These are phyloP conservation scores for Sergeia podlipaevii DNA, from an alignment of 208 protist species.

Conservation along the genomic window DNA sequence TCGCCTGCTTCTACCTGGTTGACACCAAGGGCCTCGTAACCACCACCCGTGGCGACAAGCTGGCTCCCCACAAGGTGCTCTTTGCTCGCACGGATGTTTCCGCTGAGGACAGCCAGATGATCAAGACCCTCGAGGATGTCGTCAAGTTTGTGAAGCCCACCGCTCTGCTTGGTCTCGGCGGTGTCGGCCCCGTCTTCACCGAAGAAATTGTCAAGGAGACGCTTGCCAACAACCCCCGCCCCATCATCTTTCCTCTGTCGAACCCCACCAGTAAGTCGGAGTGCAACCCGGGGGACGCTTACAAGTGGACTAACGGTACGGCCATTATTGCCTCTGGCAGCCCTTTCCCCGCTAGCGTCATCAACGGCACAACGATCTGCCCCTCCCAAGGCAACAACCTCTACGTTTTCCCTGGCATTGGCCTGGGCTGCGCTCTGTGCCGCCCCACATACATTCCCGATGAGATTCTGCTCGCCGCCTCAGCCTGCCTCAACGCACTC, in stretches of 20 bases:
- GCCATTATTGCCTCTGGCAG: conserved; percentile 95
- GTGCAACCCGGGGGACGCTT: conserved; percentile 91
- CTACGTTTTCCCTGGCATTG: conserved; percentile 95
- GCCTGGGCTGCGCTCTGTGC: conserved; percentile 80
- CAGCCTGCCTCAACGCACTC: conserved; percentile 61
- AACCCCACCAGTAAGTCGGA: conserved; percentile 92
- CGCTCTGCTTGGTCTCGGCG: conserved; percentile 93
- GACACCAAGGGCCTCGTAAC: conserved; percentile 92
- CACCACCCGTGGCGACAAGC: conserved; percentile 73
- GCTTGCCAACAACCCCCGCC: conserved; percentile 67
- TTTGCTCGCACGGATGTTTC: conserved; percentile 84
- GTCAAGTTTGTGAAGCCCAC: conserved; percentile 94
- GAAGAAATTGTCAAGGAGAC: conserved; percentile 88
- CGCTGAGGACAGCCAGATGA: conserved; percentile 49
- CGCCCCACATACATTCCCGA: conserved; percentile 84
- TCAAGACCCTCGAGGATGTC: conserved; percentile 56
- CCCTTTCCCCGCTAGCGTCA: conserved; percentile 91
- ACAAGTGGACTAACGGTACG: conserved; percentile 90
- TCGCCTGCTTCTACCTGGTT: conserved; percentile 88
- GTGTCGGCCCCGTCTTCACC: conserved; percentile 92
- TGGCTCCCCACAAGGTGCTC: conserved; percentile 83
- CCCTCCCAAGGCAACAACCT: conserved; percentile 98
- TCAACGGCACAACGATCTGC: conserved; percentile 74
- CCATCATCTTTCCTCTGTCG: conserved; percentile 97
- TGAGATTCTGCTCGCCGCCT: conserved; percentile 83